Percentiles rank a stretch among this genome's conserved stretches.
phyloP scores from a whole-genome alignment of 768 basidiomycete species.

The Clitopilus passeckerianus region DNA sequence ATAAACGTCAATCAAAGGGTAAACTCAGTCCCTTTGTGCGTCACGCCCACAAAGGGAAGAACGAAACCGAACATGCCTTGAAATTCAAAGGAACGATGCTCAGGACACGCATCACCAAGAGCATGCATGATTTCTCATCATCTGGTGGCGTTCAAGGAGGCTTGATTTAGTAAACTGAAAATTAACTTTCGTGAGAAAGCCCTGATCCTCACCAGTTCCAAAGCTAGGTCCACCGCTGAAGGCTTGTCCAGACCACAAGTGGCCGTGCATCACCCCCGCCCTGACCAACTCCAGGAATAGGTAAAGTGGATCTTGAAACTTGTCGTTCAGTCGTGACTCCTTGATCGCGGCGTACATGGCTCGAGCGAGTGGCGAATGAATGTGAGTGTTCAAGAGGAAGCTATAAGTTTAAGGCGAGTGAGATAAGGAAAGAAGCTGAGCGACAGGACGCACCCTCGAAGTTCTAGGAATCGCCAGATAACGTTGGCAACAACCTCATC shows the following conservation, averaged over 20 bases:
- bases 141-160: conserved; percentile 42
- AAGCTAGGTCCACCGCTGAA: conserved; percentile 96
- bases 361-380: conserved; percentile 83
- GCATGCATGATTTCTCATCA: conserved; percentile 90
- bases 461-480: conserved; percentile 96
- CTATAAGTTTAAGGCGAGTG: conserved; percentile 32
- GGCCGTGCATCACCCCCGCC: conserved; percentile 95
- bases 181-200: conserved; percentile 23
- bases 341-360: conserved; percentile 86
- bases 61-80: conserved; percentile 54
- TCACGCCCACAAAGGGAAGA: not conserved
- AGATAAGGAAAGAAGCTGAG: conserved; percentile 7
- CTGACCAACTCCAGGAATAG: conserved; percentile 92
- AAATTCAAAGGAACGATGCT: conserved; percentile 94
- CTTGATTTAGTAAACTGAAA: conserved; percentile 15
- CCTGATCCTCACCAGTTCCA: conserved; percentile 61
- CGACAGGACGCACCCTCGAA: conserved; percentile 72
- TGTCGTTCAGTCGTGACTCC: conserved; percentile 84
- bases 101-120: conserved; percentile 93
- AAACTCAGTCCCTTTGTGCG: conserved; percentile 3
- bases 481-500: conserved; percentile 98
- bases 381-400: conserved; percentile 85
- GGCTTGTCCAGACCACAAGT: conserved; percentile 81
- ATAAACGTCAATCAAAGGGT: conserved; percentile 3
- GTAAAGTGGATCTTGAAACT: conserved; percentile 96